Conservation (phyloP, 345 rosid genomes). For the Carallia brachiata region DNA sequence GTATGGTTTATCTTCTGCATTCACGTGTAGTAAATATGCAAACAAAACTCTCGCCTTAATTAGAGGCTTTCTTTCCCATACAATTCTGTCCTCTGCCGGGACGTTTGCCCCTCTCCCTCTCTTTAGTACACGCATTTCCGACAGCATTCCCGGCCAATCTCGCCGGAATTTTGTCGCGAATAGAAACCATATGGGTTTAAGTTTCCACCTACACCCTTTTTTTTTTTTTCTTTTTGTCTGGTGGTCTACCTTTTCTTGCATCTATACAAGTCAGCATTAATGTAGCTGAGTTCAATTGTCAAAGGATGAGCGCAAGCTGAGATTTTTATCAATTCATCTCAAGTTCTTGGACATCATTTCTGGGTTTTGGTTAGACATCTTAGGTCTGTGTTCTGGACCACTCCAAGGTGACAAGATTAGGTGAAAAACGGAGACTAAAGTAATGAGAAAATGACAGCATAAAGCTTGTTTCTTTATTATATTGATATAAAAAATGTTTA, state of each 20-base stretch:
- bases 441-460: neutral
- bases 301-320: too few relatives aligned
- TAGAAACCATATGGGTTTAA: neutral
- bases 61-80: slow-evolving; percentile 19
- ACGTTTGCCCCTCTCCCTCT: neutral
- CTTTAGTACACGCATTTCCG: too few relatives aligned
- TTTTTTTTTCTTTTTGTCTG: neutral
- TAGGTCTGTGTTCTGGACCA: slow-evolving; percentile 7
- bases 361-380: slow-evolving; percentile 24
- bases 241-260: too few relatives aligned
- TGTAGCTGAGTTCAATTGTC: neutral
- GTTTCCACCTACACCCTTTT: too few relatives aligned
- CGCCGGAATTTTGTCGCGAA: slow-evolving; percentile 31
- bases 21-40: slow-evolving; percentile 6
- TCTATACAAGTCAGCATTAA: neutral
- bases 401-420: slow-evolving; percentile 8
- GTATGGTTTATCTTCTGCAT: neutral
- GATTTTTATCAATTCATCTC: neutral
- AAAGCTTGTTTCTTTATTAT: slow-evolving; percentile 25
- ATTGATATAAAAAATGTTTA: slow-evolving; percentile 15
- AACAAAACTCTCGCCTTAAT: slow-evolving; percentile 35
- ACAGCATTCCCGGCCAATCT: slow-evolving; percentile 11
- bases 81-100: neutral
- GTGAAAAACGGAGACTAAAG: slow-evolving; percentile 14
- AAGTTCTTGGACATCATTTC: slow-evolving; percentile 6